These are phyloP conservation scores for Annulohypoxylon stygium DNA, from an alignment of 495 filamentous ascomycete species.

Conservation along the genomic window DNA sequence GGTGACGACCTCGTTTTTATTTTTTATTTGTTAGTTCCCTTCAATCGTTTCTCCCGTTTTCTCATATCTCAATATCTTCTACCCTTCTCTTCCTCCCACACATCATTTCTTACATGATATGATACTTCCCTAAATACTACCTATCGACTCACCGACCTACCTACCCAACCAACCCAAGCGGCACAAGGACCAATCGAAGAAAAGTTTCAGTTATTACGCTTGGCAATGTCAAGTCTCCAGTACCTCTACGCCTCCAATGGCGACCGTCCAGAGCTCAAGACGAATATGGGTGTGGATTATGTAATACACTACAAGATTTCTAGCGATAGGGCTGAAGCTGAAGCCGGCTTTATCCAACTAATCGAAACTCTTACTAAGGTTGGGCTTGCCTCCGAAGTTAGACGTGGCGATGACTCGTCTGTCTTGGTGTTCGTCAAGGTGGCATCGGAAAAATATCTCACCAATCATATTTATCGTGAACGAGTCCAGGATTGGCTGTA, in stretches of 20 bases:
- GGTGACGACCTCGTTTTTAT: not conserved
- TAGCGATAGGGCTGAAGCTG: slow-evolving; percentile 72
- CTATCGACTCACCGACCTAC: not conserved
- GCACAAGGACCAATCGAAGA: not conserved
- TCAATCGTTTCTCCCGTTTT: not conserved
- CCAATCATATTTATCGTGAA: slow-evolving; percentile 72
- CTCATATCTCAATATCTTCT: not conserved
- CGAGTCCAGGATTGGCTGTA: slow-evolving; percentile 97
- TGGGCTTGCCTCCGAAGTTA: slow-evolving; percentile 86
- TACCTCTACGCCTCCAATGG: slow-evolving; percentile 51
- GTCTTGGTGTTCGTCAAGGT: slow-evolving; percentile 87
- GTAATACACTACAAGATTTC: slow-evolving; percentile 85
- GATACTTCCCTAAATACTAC: not conserved
- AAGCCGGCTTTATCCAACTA: slow-evolving; percentile 79
- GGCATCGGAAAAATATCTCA: slow-evolving; percentile 72
- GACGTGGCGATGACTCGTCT: slow-evolving; percentile 80
- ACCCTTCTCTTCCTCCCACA: not conserved
- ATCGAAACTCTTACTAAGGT: slow-evolving; percentile 76
- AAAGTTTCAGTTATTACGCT: not conserved
- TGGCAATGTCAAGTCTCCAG: slow-evolving; percentile 54
- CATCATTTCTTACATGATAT: not conserved
- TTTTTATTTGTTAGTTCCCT: slow-evolving; percentile 2
- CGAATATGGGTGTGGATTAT: slow-evolving; percentile 80
- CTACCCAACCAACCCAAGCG: too few species aligned
- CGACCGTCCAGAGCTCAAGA: slow-evolving; percentile 50